Evolutionary conservation across 2,329 filamentous ascomycete genomes (phyloP), one percentile per base, ranked within the genome.

Genomic region (Metarhizium humberi): DNA sequence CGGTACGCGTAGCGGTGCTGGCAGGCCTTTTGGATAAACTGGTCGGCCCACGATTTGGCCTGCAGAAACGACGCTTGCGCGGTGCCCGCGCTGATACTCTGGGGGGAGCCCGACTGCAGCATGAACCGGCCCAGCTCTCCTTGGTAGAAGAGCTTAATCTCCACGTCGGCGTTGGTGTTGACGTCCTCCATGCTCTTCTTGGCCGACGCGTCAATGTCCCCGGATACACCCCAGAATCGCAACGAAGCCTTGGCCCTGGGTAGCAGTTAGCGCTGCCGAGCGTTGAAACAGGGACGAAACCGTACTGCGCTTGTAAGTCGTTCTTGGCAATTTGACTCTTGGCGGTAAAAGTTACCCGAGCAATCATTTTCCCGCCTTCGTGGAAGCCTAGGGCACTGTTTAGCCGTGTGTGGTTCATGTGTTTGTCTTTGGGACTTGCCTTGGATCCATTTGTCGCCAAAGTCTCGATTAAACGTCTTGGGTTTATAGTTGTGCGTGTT

Each of bases 401-500:
- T 25, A 25, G 25, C 25, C 25, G 25, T 25, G 25, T 25, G 25
- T 25, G 25, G 25, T 25, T 4, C 25, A 25, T 25, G 25, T 25
- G 25, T 25, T 25, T 25, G 3, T 25, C 1, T 25, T 25, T 25
- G 5, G 0, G 38, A 16, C n/a, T 43, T 54, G 42, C 53, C 53
- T 18, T 30, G 53, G 11, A 55, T 51, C 47, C 47, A 55, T 32
- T 47, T 45, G 14, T 55, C 48, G 48, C 53, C 53, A 51, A 46
- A 55, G 47, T 55, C 53, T 3, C 16, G 8, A n/a, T 7, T 14
- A 46, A 55, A 55, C 2, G 18, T 45, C 18, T 3, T 18, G 4
- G 6, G 18, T 4, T 55, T 34, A n/a, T 55, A 55, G 1, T 6
- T 34, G 4, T 43, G 6, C 6, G 2, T 51, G 25, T 51, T 51